A percentile compares a stretch with the other conserved stretches of the same genome.
Conservation (phyloP, 2,329 filamentous ascomycete genomes). For the Daldinia sp. region DNA sequence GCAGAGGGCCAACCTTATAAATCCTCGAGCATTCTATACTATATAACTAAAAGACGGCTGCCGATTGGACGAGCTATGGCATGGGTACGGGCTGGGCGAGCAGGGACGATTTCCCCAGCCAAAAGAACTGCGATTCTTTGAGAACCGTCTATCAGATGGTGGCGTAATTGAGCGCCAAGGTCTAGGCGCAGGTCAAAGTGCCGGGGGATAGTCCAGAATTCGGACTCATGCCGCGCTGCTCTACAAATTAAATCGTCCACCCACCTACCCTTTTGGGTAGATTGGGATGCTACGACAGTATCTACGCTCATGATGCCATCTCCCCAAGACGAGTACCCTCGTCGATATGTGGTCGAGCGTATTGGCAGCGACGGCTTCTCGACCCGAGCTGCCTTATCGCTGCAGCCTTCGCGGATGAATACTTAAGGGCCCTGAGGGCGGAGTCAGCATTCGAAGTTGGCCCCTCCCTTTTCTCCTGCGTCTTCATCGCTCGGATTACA, state of each 20-base stretch:
- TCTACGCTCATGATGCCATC: slow-evolving; percentile 46
- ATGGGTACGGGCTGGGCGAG: slow-evolving; percentile 28
- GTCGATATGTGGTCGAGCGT: slow-evolving; percentile 31
- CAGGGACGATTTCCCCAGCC: slow-evolving; percentile 16
- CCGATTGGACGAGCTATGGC: slow-evolving; percentile 29
- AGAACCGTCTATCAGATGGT: slow-evolving; percentile 31
- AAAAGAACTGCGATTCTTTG: slow-evolving; percentile 18
- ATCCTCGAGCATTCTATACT: slow-evolving; percentile 26
- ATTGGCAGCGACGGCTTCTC: slow-evolving; percentile 32
- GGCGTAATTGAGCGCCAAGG: slow-evolving; percentile 35
- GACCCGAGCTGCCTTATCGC: slow-evolving; percentile 32
- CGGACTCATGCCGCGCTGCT: slow-evolving; percentile 38
- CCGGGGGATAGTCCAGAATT: slow-evolving; percentile 38
- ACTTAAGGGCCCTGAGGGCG: slow-evolving; percentile 31
- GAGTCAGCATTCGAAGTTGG: slow-evolving; percentile 6
- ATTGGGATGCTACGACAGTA: slow-evolving; percentile 48
- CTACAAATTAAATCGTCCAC: slow-evolving; percentile 41
- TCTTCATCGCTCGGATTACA: slow-evolving; percentile 15
- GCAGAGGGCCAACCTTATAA: slow-evolving; percentile 34
- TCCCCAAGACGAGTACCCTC: slow-evolving; percentile 28
- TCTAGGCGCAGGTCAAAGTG: slow-evolving; percentile 38
- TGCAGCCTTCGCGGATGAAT: slow-evolving; percentile 10
- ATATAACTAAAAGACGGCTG: slow-evolving; percentile 20
- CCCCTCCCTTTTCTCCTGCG: slow-evolving; percentile 5
- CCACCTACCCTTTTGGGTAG: slow-evolving; percentile 48